Conservation (phyloP, 2,329 filamentous ascomycete genomes). For the Trichoderma citrinoviride region DNA sequence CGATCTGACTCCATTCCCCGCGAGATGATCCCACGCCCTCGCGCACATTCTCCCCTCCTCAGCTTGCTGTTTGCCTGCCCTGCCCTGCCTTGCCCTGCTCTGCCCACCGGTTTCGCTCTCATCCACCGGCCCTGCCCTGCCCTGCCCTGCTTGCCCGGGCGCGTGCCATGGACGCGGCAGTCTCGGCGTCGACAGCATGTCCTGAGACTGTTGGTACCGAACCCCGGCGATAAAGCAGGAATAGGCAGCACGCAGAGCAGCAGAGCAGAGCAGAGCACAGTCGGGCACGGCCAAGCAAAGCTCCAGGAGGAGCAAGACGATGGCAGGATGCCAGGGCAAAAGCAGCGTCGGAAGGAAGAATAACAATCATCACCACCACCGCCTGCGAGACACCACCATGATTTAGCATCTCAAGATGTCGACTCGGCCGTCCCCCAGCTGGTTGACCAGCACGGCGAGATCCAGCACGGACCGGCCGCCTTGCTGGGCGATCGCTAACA, state of each 20-base stretch:
- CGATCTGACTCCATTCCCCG: background rate
- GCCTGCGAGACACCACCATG: background rate
- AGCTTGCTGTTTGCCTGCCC: constrained; percentile 23
- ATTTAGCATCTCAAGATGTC: constrained; percentile 8
- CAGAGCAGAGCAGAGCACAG: background rate
- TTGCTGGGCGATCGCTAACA: constrained; percentile 47
- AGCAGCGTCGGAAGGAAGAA: background rate
- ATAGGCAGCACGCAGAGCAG: background rate
- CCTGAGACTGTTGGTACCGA: constrained; percentile 4
- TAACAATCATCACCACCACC: too few species aligned
- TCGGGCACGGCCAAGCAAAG: background rate
- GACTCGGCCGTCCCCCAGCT: constrained; percentile 35
- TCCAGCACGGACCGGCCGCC: constrained; percentile 49
- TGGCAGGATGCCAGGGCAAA: background rate
- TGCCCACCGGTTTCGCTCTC: constrained; percentile 16
- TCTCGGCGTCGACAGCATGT: constrained; percentile 17
- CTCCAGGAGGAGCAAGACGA: background rate
- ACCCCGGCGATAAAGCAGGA: constrained; percentile 5
- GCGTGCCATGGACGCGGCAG: constrained; percentile 20
- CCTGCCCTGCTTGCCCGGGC: background rate
- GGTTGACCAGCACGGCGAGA: constrained; percentile 53
- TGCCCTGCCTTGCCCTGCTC: background rate
- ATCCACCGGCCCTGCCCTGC: constrained; percentile 9
- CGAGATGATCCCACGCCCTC: constrained; percentile 29
- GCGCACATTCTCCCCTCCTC: constrained; percentile 20